A percentile compares a stretch with the other conserved stretches of the same genome.
Evolutionary conservation across 768 basidiomycete species (phyloP).

Genomic region (Dacryopinax primogenitus): DNA sequence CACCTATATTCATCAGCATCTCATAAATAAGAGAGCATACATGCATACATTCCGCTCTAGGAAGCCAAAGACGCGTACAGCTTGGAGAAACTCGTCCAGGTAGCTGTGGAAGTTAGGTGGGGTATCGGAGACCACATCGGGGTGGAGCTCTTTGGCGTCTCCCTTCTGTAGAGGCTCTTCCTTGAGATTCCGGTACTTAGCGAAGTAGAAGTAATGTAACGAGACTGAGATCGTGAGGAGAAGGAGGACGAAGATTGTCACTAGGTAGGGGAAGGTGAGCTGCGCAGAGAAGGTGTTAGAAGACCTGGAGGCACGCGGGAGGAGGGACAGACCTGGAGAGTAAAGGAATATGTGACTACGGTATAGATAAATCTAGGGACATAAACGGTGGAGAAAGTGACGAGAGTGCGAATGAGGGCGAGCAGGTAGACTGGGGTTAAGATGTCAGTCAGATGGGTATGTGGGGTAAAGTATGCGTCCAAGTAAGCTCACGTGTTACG

Average conservation of each 20-base stretch:
- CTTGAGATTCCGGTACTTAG: slow-evolving; percentile 43
- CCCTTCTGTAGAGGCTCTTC: slow-evolving; percentile 72
- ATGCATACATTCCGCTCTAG: slow-evolving; percentile 80
- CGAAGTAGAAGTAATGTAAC: slow-evolving; percentile 45
- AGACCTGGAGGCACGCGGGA: neutral
- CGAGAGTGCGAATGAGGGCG: slow-evolving; percentile 59
- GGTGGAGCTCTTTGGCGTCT: slow-evolving; percentile 77
- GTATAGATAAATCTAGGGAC: slow-evolving; percentile 67
- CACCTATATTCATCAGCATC: slow-evolving; percentile 41
- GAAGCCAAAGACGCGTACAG: slow-evolving; percentile 94
- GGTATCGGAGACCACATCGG: slow-evolving; percentile 73
- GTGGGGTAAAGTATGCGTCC: too few species aligned
- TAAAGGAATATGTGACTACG: slow-evolving; percentile 76
- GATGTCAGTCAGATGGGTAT: neutral
- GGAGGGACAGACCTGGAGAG: slow-evolving; percentile 50
- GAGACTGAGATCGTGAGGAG: slow-evolving; percentile 64
- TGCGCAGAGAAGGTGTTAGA: slow-evolving; percentile 26
- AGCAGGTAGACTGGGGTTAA: slow-evolving; percentile 57
- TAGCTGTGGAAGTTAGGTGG: slow-evolving; percentile 81
- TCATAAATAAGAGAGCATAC: too few species aligned
- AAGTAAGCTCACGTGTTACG: neutral
- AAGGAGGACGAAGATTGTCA: slow-evolving; percentile 56
- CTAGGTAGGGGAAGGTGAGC: slow-evolving; percentile 87
- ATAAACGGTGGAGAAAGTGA: slow-evolving; percentile 72
- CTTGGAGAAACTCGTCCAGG: slow-evolving; percentile 90